Conservation (phyloP, 768 basidiomycete genomes). For the Austroboletus festivus region DNA sequence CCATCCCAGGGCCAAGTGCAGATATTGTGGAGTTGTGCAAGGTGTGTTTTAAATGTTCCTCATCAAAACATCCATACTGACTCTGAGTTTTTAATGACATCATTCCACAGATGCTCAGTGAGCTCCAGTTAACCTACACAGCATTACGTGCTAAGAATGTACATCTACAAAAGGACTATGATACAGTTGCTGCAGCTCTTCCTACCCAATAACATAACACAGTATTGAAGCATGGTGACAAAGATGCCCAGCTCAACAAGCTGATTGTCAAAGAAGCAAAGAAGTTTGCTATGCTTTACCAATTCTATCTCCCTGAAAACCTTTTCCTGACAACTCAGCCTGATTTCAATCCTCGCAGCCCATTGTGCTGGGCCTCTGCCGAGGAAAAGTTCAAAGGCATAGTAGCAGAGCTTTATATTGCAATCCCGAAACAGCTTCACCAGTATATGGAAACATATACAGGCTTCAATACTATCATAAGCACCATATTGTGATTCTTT, state of each 20-base stretch:
- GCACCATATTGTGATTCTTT: neutral
- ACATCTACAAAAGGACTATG: no score
- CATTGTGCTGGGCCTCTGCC: neutral
- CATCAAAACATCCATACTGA: no score
- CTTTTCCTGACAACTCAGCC: neutral
- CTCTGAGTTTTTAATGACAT: no score
- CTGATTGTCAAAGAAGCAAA: neutral
- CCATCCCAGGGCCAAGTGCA: neutral
- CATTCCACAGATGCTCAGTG: no score
- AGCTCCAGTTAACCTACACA: no score
- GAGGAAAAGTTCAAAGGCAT: neutral
- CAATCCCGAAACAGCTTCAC: neutral
- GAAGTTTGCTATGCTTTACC: conserved; percentile 1
- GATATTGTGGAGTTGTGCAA: neutral
- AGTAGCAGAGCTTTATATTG: neutral
- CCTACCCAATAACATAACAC: no score
- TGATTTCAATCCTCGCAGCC: neutral
- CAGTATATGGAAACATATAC: neutral
- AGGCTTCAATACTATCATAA: neutral
- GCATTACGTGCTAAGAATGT: no score
- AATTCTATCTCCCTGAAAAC: neutral
- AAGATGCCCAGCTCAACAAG: neutral
- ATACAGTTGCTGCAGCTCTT: no score
- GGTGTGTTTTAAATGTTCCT: no score
- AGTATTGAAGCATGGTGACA: no score